Conservation (phyloP, 169 alveolate genomes). For the Cryptosporidium meleagridis region DNA sequence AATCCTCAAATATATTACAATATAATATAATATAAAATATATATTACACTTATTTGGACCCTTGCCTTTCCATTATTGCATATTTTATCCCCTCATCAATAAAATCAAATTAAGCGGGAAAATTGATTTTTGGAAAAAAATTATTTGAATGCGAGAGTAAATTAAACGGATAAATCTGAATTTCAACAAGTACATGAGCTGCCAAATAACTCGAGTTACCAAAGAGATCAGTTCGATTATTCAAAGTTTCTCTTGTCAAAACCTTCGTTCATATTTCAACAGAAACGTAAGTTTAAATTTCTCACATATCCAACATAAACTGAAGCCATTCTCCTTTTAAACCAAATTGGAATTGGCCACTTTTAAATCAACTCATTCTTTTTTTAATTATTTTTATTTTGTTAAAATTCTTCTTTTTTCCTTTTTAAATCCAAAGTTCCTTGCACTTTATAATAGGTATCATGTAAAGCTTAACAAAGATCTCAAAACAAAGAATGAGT, state of each 20-base stretch:
- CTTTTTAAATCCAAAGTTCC: not conserved
- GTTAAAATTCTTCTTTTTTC: not conserved
- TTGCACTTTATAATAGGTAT: slow-evolving; percentile 13
- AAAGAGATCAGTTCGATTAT: slow-evolving; percentile 7
- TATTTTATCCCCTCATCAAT: not conserved
- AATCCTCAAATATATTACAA: not conserved
- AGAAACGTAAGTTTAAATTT: slow-evolving; percentile 44
- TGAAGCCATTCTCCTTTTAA: not conserved
- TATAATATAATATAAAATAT: too few relatives aligned
- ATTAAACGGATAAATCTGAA: not conserved
- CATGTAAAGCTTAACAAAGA: slow-evolving; percentile 13
- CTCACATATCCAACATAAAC: not conserved
- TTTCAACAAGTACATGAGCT: not conserved
- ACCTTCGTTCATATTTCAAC: slow-evolving; percentile 42
- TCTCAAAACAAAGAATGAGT: not conserved
- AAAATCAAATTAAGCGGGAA: not conserved
- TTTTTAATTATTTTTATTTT: not conserved
- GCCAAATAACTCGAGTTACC: slow-evolving; percentile 13
- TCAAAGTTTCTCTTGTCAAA: slow-evolving; percentile 24
- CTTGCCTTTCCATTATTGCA: not conserved
- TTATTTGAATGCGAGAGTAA: not conserved
- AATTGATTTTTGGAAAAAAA: not conserved
- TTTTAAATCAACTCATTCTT: not conserved
- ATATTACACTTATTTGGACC: too few relatives aligned
- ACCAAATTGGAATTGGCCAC: not conserved